Conservation (phyloP, 768 basidiomycete species). For the Lepiota brunneoincarnata region DNA sequence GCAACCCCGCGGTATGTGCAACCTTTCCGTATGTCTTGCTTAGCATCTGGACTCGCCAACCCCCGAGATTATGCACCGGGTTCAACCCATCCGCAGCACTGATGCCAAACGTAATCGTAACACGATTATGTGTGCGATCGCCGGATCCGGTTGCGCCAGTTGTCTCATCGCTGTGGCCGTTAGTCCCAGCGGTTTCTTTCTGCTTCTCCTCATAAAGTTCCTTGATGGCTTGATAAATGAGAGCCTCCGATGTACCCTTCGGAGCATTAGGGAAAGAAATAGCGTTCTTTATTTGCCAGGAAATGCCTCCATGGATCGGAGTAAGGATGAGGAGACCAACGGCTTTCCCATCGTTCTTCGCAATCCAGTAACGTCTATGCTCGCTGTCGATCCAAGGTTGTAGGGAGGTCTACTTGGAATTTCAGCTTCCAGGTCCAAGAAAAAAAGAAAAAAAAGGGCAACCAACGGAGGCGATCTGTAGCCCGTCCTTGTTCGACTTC, state of each 20-base stretch:
- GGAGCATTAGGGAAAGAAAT: slow-evolving; percentile 52
- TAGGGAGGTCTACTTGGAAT: slow-evolving; percentile 29
- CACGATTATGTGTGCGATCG: slow-evolving; percentile 15
- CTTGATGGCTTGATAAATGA: slow-evolving; percentile 46
- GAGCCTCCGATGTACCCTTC: slow-evolving; percentile 49
- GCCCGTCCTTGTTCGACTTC: slow-evolving; percentile 49
- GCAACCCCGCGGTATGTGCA: slow-evolving; percentile 33
- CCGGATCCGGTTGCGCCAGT: neutral
- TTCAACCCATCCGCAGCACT: slow-evolving; percentile 40
- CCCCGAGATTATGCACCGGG: slow-evolving; percentile 40
- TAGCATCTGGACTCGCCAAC: slow-evolving; percentile 44
- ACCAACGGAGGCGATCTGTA: slow-evolving; percentile 47
- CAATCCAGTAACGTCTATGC: slow-evolving; percentile 58
- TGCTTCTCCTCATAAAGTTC: slow-evolving; percentile 35
- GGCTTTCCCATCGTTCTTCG: slow-evolving; percentile 33
- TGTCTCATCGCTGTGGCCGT: neutral
- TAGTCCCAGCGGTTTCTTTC: slow-evolving; percentile 1
- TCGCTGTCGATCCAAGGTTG: slow-evolving; percentile 54
- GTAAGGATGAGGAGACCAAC: slow-evolving; percentile 52
- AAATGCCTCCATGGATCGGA: slow-evolving; percentile 32
- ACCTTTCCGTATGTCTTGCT: slow-evolving; percentile 41
- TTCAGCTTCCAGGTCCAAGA: neutral
- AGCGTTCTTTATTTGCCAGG: slow-evolving; percentile 57
- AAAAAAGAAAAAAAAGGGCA: no score
- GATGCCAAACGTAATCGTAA: slow-evolving; percentile 46